Conservation (phyloP, 495 filamentous ascomycete genomes). For the Corynascus novoguineensis region DNA sequence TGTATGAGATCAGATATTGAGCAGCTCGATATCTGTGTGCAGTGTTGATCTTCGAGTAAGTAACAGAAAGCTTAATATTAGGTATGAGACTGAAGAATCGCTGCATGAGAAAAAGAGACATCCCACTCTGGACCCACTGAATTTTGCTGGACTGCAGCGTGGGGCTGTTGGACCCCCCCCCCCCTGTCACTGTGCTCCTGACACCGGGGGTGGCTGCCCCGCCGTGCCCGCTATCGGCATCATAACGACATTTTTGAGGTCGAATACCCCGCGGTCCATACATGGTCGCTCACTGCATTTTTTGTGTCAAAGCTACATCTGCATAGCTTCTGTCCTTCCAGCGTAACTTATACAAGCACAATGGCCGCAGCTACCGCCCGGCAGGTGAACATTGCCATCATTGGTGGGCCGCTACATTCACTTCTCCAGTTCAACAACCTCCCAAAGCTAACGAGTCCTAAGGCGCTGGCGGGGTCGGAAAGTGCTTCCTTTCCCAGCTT, state of each 20-base stretch:
- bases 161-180: background rate
- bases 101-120: background rate
- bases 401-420: slow-evolving; percentile 28
- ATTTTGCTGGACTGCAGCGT: background rate
- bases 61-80: background rate
- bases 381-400: slow-evolving; percentile 33
- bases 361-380: slow-evolving; percentile 26
- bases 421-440: background rate
- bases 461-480: slow-evolving; percentile 93
- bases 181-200: no score
- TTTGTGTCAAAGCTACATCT: background rate
- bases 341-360: slow-evolving; percentile 1
- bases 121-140: background rate
- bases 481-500: slow-evolving; percentile 82
- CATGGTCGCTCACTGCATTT: no score
- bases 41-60: slow-evolving; percentile 2
- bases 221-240: slow-evolving; percentile 29
- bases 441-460: slow-evolving; percentile 7
- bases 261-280: slow-evolving; percentile 10
- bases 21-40: background rate
- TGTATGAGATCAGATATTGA: background rate
- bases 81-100: background rate
- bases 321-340: background rate
- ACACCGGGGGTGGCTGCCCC: slow-evolving; percentile 16
- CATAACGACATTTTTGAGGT: slow-evolving; percentile 11